Base-by-base conservation (phyloP, 2,329 filamentous ascomycete genomes). In the Xylaria digitata region DNA sequence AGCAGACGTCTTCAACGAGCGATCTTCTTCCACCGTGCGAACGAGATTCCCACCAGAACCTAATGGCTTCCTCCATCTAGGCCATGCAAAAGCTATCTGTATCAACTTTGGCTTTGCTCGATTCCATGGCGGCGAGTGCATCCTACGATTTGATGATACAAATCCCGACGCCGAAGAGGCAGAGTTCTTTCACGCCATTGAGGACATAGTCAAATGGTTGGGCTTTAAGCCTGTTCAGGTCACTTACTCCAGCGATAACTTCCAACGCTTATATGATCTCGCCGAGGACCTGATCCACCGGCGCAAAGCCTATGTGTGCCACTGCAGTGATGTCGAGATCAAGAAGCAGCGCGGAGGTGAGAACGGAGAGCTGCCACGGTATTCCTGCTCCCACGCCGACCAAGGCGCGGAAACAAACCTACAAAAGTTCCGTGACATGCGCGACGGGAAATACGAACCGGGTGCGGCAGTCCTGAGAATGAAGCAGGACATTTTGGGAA, bases 71-170 rank as follows among this genome's bases (percentile, higher is more conserved):
- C 86, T 97, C 9, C 94, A 97, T 77, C 92, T 98, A 73, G 95
- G 95, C 21, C 96, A 98, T 78, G 92, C 92, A 71, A 98, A 98
- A 82, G 95, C 96, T 23, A 97, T 98, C 78, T 91, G 93, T 0
- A 89, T 98, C 79, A 97, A 98, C 81, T 98, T 98, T 81, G 95
- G 95, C 6, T 98, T 97, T 78, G 95, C 96, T 15, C 89, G 87
- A 75, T 89, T 90, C 76, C 92, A 97, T 77, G 91, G 91, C 42
- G 95, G 95, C 65, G 84, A 90, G 68, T 92, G 89, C 79, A 90
- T 91, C 75, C 80, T 94, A 68, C 87, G 95, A 74, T 37, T 66
- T 78, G 96, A 98, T 78, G 96, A 98, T 75, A 98, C 96, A 15
- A 98, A 98, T 78, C 96, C 96, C 1, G 93, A 94, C 71, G 92